Evolutionary conservation across 2,329 filamentous ascomycete genomes (phyloP).

Genomic region (Cryphonectria radicalis): DNA sequence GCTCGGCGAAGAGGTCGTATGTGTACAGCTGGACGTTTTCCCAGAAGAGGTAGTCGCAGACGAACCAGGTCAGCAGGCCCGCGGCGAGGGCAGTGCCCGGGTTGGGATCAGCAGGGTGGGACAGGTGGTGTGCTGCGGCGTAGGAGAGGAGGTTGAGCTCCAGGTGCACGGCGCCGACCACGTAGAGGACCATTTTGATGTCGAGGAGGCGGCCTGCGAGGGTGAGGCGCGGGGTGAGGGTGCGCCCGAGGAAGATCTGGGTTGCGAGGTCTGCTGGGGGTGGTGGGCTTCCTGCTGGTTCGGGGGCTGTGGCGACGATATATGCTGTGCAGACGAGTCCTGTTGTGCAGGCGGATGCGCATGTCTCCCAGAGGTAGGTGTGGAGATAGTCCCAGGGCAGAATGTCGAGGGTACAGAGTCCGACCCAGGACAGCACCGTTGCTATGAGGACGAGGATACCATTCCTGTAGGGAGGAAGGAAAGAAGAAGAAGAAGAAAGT

Average conservation of each 20-base stretch:
- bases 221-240: conserved; percentile 16
- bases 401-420: conserved; percentile 14
- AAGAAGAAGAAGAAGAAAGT: background rate
- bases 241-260: conserved; percentile 20
- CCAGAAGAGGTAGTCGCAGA: conserved; percentile 24
- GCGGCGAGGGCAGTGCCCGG: conserved; percentile 22
- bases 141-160: conserved; percentile 26
- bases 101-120: background rate
- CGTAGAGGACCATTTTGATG: conserved; percentile 25
- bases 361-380: conserved; percentile 4
- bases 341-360: background rate
- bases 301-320: conserved; percentile 7
- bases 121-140: conserved; percentile 15
- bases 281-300: background rate
- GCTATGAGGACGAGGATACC: conserved; percentile 14
- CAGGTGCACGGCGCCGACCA: conserved; percentile 25
- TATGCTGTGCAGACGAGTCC: conserved; percentile 18
- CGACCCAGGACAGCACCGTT: conserved; percentile 17
- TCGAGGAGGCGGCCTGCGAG: conserved; percentile 17
- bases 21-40: conserved; percentile 28
- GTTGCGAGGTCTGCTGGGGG: background rate
- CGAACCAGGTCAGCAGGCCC: conserved; percentile 24
- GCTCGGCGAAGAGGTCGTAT: conserved; percentile 27
- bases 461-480: conserved; percentile 3
- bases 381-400: conserved; percentile 22